Evolutionary conservation across 2,329 filamentous ascomycete genomes (phyloP).

Genomic region (Fusarium siculi): DNA sequence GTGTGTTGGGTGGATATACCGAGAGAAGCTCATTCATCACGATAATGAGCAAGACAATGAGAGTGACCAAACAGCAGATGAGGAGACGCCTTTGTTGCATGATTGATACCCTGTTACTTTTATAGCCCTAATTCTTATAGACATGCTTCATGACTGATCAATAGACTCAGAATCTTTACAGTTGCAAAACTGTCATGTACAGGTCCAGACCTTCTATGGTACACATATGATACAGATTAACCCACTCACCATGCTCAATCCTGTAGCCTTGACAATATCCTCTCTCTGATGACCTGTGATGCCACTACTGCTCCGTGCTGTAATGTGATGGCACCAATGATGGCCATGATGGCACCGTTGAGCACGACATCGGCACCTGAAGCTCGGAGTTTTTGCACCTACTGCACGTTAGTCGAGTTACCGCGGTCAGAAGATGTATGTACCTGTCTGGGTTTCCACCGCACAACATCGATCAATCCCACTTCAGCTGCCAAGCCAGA

Average conservation of each 20-base stretch:
- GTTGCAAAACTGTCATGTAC: conserved; percentile 37
- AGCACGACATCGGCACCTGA: conserved; percentile 83
- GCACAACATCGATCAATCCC: conserved; percentile 77
- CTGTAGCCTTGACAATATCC: conserved; percentile 66
- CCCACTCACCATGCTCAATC: conserved; percentile 23
- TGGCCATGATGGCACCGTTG: conserved; percentile 81
- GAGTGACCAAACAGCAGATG: conserved; percentile 36
- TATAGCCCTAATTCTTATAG: conserved; percentile 18
- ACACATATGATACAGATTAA: conserved; percentile 47
- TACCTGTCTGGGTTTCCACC: conserved; percentile 91
- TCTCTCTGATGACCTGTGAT: conserved; percentile 78
- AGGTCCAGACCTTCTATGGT: conserved; percentile 43
- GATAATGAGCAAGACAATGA: conserved; percentile 14
- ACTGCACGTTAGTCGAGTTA: conserved; percentile 1
- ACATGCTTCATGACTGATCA: conserved; percentile 29
- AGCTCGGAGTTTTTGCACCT: conserved; percentile 72
- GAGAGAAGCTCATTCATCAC: conserved; percentile 50
- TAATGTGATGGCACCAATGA: conserved; percentile 89
- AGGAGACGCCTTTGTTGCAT: conserved; percentile 51
- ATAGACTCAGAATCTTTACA: conserved; percentile 26
- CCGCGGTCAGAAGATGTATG: conserved; percentile 37
- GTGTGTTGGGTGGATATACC: conserved; percentile 53
- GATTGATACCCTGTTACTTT: conserved; percentile 9
- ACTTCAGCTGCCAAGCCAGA: conserved; percentile 74
- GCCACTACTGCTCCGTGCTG: conserved; percentile 86